Evolutionary conservation across 495 filamentous ascomycete genomes (phyloP).

Genomic region (Letharia columbiana): DNA sequence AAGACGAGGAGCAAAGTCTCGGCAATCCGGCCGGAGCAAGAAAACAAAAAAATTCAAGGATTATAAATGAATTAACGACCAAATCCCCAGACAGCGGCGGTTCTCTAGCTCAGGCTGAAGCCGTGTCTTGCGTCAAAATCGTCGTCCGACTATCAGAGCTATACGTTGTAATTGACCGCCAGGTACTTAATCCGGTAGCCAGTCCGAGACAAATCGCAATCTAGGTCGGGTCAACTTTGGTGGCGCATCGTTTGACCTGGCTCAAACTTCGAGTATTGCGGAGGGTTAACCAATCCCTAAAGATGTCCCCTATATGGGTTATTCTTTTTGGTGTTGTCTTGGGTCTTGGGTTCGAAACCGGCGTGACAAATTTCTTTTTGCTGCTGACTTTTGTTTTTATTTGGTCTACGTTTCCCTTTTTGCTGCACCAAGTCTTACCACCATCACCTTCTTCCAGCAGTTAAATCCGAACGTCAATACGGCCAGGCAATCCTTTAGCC

Average conservation of each 20-base stretch:
- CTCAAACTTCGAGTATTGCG: constrained; percentile 8
- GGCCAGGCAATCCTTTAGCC: background rate
- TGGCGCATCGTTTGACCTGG: background rate
- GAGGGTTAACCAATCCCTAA: constrained; percentile 8
- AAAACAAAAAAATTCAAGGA: too few relatives aligned
- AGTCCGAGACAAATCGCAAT: constrained; percentile 2
- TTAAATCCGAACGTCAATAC: background rate
- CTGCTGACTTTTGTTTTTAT: too few relatives aligned
- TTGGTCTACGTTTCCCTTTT: background rate
- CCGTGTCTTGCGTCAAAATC: background rate
- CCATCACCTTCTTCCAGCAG: background rate
- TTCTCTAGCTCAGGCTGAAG: background rate
- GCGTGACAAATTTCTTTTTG: background rate
- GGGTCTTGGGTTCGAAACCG: background rate
- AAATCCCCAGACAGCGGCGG: background rate
- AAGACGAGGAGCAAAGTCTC: background rate
- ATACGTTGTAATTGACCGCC: constrained; percentile 4
- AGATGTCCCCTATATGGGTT: background rate
- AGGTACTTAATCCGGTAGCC: constrained; percentile 5
- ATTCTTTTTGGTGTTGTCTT: background rate
- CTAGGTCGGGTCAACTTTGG: background rate
- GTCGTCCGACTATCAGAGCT: background rate
- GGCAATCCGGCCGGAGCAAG: background rate
- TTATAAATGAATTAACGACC: background rate
- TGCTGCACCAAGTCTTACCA: too few relatives aligned